Evolutionary conservation across 176 grass and related monocot genomes (phyloP), one percentile per base, ranked within the genome.

Genomic region (Eleusine coracana): DNA sequence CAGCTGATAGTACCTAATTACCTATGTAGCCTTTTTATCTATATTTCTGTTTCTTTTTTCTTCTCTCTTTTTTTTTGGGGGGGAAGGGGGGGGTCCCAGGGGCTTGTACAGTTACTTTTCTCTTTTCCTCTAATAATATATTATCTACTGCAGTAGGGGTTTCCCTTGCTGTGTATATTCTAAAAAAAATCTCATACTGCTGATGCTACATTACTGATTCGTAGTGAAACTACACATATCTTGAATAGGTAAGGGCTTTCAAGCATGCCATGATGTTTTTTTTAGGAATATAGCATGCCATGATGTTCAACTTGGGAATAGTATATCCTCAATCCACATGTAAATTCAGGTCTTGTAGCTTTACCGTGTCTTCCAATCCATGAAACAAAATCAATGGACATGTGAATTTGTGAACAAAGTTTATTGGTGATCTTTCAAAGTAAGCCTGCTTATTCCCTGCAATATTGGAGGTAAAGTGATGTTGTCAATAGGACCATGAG

Each of bases 361-460:
- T 73, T 93, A 94, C 92, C 80, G 90, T 89, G 86, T 94, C 92
- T 49, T 91, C 88, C 75, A 94, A 86, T 72, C 88, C 88, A 81
- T 94, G 92, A 77, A 94, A 94, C 18, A 94, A 81, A 88, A 94
- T 94, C 62, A 94, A 70, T 14, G 92, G 92, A 50, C 89, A 89
- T 66, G 80, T 86, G 83, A 91, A 81, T 69, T 82, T 94, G 50
- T 91, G 54, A 40, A 94, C 88, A 64, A 77, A 89, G 65, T 91
- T 94, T 70, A 94, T 94, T 5, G 92, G 92, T 12, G 92, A 87
- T 67, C 81, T 88, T 46, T 91, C 86, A 58, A 84, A 79, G 67
- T 83, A 94, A 71, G 76, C 86, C 25, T 82, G 83, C 69, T 84
- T 73, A 69, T 59, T 83, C 36, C 92, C 92, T 94, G 41, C 20